Base-by-base conservation (phyloP, 495 filamentous ascomycete species). In the Penicillium robsamsonii region DNA sequence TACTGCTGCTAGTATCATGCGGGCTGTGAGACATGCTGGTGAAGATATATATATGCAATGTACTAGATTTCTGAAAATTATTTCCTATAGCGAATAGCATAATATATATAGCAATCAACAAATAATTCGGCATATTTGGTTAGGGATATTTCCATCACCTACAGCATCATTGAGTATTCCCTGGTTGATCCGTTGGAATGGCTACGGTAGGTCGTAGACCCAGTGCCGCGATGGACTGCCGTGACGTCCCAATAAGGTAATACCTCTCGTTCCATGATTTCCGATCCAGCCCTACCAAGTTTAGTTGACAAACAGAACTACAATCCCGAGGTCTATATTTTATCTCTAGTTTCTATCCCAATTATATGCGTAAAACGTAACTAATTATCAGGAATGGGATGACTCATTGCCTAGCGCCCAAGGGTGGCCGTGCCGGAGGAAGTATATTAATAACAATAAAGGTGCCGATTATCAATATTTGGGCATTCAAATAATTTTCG, bases 91-190 rank as follows among this genome's bases (percentile, higher is more conserved):
- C 20, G 22, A 12, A 29, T 2, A 42, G 4, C 4, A 35, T 3
- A 33, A 31, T 50, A 47, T 20, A 50, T 48, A 24, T 4, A n/a
- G 15, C 6, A 38, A 38, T 17, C 8, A 2, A 9, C 2, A n/a
- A 17, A 33, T 25, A 2, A 11, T 20, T 9, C 15, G 53, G 31
- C 46, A 17, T 2, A 12, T 11, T n/a, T 30, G 37, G 38, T 50
- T 45, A 20, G 4, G 7, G 12, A 29, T 11, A 9, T 7, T 33
- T 8, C 30, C 22, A 57, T 45, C 40, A 31, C 8, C 27, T 24
- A 53, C 54, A 12, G 54, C 61, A 58, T 64, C 61, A 64, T 61
- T 44, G 50, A 58, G 25, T 54, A 45, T 3, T 44, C 54, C 46
- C 54, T 50, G 54, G 50, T 60, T 56, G 53, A 51, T 47, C 57